Percentiles rank a stretch among this genome's conserved stretches.
Evolutionary conservation across 1,139 yeast species (phyloP).

Genomic region (Debaryomycetaceae sp.): DNA sequence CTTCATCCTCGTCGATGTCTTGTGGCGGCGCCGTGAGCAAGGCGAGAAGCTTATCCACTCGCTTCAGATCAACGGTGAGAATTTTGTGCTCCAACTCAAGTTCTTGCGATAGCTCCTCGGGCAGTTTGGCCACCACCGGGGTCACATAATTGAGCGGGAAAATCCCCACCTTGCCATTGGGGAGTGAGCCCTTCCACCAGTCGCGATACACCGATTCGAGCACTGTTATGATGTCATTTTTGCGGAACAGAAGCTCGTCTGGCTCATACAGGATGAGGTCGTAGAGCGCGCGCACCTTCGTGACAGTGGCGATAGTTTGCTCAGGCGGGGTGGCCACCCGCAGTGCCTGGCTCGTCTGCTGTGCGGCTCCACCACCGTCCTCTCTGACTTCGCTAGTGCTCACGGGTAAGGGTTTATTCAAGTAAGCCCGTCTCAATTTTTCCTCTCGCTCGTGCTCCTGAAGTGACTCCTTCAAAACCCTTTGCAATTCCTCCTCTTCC

Average conservation of each 20-base stretch:
- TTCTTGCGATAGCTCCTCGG: slow-evolving; percentile 37
- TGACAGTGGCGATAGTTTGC: slow-evolving; percentile 46
- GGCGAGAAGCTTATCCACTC: slow-evolving; percentile 63
- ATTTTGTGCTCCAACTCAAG: slow-evolving; percentile 25
- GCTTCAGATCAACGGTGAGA: slow-evolving; percentile 30
- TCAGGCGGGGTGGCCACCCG: slow-evolving; percentile 8
- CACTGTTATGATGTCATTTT: slow-evolving; percentile 77
- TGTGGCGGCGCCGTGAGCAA: slow-evolving; percentile 44
- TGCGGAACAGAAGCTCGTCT: slow-evolving; percentile 67
- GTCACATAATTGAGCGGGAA: slow-evolving; percentile 92
- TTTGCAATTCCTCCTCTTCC: slow-evolving; percentile 79
- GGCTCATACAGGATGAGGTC: slow-evolving; percentile 70
- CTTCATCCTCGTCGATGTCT: slow-evolving; percentile 33
- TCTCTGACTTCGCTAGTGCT: slow-evolving; percentile 7
- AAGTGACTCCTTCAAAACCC: slow-evolving; percentile 74
- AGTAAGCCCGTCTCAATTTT: slow-evolving; percentile 21
- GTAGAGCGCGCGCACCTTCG: slow-evolving; percentile 78
- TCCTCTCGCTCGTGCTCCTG: slow-evolving; percentile 54
- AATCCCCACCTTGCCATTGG: slow-evolving; percentile 76
- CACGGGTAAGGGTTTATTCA: slow-evolving; percentile 31
- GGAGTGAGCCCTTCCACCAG: slow-evolving; percentile 91
- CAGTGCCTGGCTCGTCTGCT: not conserved
- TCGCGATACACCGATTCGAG: slow-evolving; percentile 86
- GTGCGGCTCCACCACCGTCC: slow-evolving; percentile 1
- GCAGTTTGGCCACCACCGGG: slow-evolving; percentile 65